phyloP scores from a whole-genome alignment of 768 basidiomycete genomes.

The Lepiota venenata region DNA sequence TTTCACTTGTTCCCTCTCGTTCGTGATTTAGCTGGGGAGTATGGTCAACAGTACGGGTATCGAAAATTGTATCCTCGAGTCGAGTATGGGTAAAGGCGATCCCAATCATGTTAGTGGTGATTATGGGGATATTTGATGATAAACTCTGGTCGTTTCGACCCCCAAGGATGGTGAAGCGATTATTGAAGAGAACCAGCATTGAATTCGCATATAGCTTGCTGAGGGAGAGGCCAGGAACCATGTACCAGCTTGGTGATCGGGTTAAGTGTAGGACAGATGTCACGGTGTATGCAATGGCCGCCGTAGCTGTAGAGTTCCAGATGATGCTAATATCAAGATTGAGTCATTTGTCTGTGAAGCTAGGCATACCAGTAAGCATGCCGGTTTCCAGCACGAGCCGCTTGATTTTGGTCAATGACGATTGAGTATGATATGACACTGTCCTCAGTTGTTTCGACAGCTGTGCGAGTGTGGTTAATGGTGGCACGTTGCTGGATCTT shows the following conservation, averaged over 20 bases:
- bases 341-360: too few relatives aligned
- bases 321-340: neutral
- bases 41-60: too few relatives aligned
- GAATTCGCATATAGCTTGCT: constrained; percentile 3
- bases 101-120: too few relatives aligned
- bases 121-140: too few relatives aligned
- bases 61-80: too few relatives aligned
- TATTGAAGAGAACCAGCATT: neutral
- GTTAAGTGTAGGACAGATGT: neutral
- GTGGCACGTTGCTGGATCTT: too few relatives aligned
- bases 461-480: neutral
- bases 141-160: neutral
- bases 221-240: neutral
- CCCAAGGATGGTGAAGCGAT: neutral
- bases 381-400: constrained; percentile 6
- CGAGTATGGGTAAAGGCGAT: too few relatives aligned
- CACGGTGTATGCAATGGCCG: neutral
- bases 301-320: neutral
- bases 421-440: neutral
- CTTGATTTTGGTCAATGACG: neutral
- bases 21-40: too few relatives aligned
- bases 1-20: too few relatives aligned
- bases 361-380: neutral
- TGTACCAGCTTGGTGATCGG: neutral
- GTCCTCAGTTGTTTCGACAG: neutral